These are phyloP conservation scores for Solanum corneliomulleri DNA, from an alignment of 257 asterid species.

Conservation along the genomic window DNA sequence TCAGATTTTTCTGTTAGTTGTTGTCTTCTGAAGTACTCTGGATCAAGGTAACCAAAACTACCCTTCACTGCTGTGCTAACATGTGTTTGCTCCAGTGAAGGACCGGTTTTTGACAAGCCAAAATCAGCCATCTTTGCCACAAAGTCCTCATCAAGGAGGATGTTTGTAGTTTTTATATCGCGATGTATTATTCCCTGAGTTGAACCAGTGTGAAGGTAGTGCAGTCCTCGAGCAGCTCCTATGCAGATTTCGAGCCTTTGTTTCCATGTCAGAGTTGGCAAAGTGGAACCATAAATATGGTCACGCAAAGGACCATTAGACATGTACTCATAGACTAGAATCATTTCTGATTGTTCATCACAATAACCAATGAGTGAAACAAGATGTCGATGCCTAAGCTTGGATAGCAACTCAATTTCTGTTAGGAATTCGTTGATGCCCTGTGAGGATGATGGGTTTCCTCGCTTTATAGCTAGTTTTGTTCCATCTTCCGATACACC, in stretches of 20 bases:
- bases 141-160: constrained; percentile 66
- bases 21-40: constrained; percentile 87
- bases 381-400: constrained; percentile 79
- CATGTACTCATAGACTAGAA: constrained; percentile 82
- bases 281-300: constrained; percentile 56
- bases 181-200: constrained; percentile 86
- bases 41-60: constrained; percentile 90
- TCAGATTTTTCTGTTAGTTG: constrained; percentile 85
- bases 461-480: constrained; percentile 72
- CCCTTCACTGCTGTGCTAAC: constrained; percentile 97
- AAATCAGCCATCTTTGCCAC: constrained; percentile 76
- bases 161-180: constrained; percentile 83
- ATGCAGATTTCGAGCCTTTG: constrained; percentile 85
- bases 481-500: constrained; percentile 54
- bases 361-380: constrained; percentile 85
- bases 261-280: constrained; percentile 59
- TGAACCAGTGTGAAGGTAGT: constrained; percentile 91
- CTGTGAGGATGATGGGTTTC: constrained; percentile 75
- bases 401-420: constrained; percentile 68
- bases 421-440: constrained; percentile 86
- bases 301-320: constrained; percentile 70
- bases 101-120: constrained; percentile 86
- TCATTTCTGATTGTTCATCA: constrained; percentile 80
- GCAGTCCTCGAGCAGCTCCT: constrained; percentile 86
- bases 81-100: constrained; percentile 78